A percentile compares a stretch with the other conserved stretches of the same genome.
These are phyloP conservation scores for Phytophthora fragariaefolia DNA, from an alignment of 352 stramenopile species.

Conservation along the genomic window DNA sequence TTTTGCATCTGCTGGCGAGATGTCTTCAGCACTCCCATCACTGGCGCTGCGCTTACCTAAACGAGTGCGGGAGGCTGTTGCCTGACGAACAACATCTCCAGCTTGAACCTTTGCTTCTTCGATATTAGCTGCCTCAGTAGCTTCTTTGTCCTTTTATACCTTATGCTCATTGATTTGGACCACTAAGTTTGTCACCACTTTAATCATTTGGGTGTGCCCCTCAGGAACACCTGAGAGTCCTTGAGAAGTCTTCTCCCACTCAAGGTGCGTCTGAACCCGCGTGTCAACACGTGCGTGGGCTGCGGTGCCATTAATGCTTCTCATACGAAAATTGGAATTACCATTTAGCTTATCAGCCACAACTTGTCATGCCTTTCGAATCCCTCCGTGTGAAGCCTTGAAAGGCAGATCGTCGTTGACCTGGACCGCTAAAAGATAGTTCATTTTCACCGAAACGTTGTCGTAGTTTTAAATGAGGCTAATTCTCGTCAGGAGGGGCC, in stretches of 20 bases:
- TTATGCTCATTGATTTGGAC: neutral
- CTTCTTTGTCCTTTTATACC: neutral
- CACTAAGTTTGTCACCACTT: neutral
- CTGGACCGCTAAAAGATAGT: constrained; percentile 22
- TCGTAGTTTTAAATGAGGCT: too few relatives aligned
- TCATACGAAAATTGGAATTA: constrained; percentile 12
- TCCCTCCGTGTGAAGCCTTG: neutral
- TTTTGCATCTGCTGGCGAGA: too few relatives aligned
- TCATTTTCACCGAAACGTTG: constrained; percentile 12
- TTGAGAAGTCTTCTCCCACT: constrained; percentile 9
- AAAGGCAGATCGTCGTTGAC: constrained; percentile 9
- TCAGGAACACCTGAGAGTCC: constrained; percentile 7
- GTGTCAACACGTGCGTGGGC: constrained; percentile 12
- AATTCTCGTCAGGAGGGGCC: too few relatives aligned
- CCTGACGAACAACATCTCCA: constrained; percentile 6
- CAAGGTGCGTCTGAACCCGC: neutral
- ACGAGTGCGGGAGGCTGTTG: neutral
- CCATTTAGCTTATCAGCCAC: constrained; percentile 11
- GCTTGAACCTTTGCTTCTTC: neutral
- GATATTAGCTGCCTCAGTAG: too few relatives aligned
- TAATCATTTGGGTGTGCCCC: constrained; percentile 1
- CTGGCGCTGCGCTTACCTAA: neutral
- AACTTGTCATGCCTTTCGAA: constrained; percentile 8
- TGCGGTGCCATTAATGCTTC: constrained; percentile 5
- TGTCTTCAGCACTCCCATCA: too few relatives aligned